Base-by-base conservation (phyloP, 495 filamentous ascomycete genomes). In the Penicillium egyptiacum region DNA sequence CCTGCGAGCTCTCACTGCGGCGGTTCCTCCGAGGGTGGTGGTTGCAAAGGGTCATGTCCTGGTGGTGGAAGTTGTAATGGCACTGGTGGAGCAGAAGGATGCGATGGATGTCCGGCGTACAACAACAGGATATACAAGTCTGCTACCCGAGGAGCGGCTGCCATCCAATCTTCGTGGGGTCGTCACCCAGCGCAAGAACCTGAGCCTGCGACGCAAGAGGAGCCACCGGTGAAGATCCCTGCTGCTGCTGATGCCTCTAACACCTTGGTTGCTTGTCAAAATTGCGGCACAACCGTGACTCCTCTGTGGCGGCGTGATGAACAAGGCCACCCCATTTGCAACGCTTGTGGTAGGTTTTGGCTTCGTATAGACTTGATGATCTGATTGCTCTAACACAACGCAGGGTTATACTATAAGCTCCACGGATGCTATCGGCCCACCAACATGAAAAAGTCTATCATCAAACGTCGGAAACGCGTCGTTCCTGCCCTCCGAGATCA, bases 61-160 rank as follows among this genome's bases (percentile, higher is more conserved):
- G 94, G 94, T 39, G 95, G 93, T 52, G 94, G 94, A 41, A 89
- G 86, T 56, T 98, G 94, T 73, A 97, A 98, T 75, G 94, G 94
- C 16, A 97, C 94, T 26, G 94, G 94, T 42, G 94, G 94, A 58
- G 90, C 92, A n/a, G 89, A 95, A 60, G 94, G 90, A 23, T 98
- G 94, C 70, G 91, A 89, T 68, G 94, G 94, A 12, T 98, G 94
- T 64, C 94, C 94, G 31, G 95, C 95, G 5, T 98, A 87, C 78
- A 98, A 98, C 77, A 98, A 98, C 70, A 83, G 94, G 43, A 85
- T 98, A 43, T 89, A 92, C 52, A 96, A 96, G 73, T 88, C 89
- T 47, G 88, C 71, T 6, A 62, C 70, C 19, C 69, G 75, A 35
- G 74, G 66, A 16, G 65, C 67, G 1, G 52, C 67, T 5, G 58